Percentiles rank a stretch among this genome's conserved stretches.
These are phyloP conservation scores for Suillus subalutaceus DNA, from an alignment of 768 basidiomycete genomes.

Conservation along the genomic window DNA sequence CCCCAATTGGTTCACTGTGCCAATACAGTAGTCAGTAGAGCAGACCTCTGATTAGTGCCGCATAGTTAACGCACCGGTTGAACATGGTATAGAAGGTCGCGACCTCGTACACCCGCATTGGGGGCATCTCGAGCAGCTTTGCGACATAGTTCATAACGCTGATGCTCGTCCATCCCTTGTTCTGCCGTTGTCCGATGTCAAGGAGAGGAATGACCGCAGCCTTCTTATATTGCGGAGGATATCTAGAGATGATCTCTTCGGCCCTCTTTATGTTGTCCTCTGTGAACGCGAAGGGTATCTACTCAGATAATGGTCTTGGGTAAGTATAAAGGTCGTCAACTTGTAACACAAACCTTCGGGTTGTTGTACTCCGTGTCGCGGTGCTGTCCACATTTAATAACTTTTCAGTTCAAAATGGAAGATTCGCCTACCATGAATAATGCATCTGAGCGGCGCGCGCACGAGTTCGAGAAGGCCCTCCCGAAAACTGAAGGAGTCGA, in stretches of 20 bases:
- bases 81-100: slow-evolving; percentile 99
- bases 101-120: slow-evolving; percentile 99
- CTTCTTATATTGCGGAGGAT: slow-evolving; percentile 98
- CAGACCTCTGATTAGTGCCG: not conserved
- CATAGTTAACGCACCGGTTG: slow-evolving; percentile 71
- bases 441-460: slow-evolving; percentile 69
- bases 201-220: slow-evolving; percentile 96
- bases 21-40: slow-evolving; percentile 7
- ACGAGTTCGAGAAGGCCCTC: slow-evolving; percentile 41
- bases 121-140: slow-evolving; percentile 88
- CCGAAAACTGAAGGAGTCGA: slow-evolving; percentile 22
- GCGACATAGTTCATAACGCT: slow-evolving; percentile 99
- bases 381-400: slow-evolving; percentile 57
- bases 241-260: slow-evolving; percentile 86
- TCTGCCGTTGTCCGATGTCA: slow-evolving; percentile 95
- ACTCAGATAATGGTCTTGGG: not conserved
- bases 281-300: slow-evolving; percentile 92
- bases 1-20: slow-evolving; percentile 85
- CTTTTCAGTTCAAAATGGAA: slow-evolving; percentile 13
- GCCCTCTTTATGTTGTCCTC: slow-evolving; percentile 83
- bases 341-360: slow-evolving; percentile 59
- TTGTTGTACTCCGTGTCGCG: slow-evolving; percentile 96
- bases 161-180: slow-evolving; percentile 98
- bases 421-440: slow-evolving; percentile 76
- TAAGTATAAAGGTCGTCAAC: not conserved